Base-by-base conservation (phyloP, 192 early-diverging fungal species). In the Coemansia sp. region DNA sequence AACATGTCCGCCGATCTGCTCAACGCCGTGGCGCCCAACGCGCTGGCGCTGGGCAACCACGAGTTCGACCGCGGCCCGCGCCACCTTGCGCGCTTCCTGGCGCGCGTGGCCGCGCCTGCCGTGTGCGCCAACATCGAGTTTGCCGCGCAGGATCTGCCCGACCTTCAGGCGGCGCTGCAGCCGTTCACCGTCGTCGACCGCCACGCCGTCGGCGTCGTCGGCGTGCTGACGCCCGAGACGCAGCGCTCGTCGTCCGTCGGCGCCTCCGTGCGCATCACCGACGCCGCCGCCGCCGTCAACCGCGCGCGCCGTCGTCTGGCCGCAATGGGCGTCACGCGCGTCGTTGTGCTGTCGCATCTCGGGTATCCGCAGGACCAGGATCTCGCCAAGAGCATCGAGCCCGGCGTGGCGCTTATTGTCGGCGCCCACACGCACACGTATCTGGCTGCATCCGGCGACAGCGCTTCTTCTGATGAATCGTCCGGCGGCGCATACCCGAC, bases 381-480 rank as follows among this genome's bases (percentile, higher is more conserved):
- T 12, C 59, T 94, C 61, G 91, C 91, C 0, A 70, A 67, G 47
- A 78, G 78, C 11, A 80, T 85, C 18, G 75, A 84, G 44, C 54
- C 75, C 4, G 91, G 92, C 18, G 54, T 92, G 19, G 69, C 81
- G 21, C 65, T 91, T 32, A 87, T 92, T 67, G 84, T 94, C 43
- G 92, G 92, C 50, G 91, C 91, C 18, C 91, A 94, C 72, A 89
- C 89, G 18, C 92, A 94, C 74, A 83, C 90, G 23, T 86, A 88
- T 61, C 75, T 93, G 13, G 68, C 75, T 45, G 81, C 80, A 83
- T 56, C 68, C 77, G 10, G 48, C 38, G 53, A 32, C 53, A 11
- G 13, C 47, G 45, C 19, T 23, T 52, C 63, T 19, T 71, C 67
- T 32, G 52, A 12, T 13, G 67, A 63, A 45, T 8, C 15, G 6